phyloP scores from a whole-genome alignment of 1,284 basidiomycete genomes.

The Anthracocystis walkeri region DNA sequence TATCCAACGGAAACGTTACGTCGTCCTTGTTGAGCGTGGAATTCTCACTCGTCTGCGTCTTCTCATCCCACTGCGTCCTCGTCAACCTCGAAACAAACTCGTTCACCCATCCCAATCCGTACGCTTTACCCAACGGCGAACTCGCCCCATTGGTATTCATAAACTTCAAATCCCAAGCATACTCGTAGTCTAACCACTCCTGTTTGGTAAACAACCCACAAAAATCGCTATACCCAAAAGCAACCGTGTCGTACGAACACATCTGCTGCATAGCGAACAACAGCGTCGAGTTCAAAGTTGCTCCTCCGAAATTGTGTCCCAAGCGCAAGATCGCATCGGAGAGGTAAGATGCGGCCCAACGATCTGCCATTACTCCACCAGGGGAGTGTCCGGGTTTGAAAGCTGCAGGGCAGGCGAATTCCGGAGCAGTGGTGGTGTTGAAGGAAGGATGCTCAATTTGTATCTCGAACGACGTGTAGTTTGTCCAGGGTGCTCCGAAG shows the following conservation, averaged over 20 bases:
- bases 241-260: constrained; percentile 76
- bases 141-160: constrained; percentile 81
- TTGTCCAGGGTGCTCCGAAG: constrained; percentile 47
- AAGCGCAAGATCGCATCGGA: constrained; percentile 58
- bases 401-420: constrained; percentile 58
- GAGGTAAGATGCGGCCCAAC: constrained; percentile 64
- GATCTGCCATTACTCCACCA: constrained; percentile 29
- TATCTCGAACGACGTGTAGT: constrained; percentile 58
- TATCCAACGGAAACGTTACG: constrained; percentile 61
- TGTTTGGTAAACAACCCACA: constrained; percentile 88
- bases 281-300: constrained; percentile 43
- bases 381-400: constrained; percentile 16
- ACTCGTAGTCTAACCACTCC: constrained; percentile 90
- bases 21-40: constrained; percentile 57
- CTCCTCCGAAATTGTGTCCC: constrained; percentile 46
- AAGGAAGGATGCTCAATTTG: constrained; percentile 63
- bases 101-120: constrained; percentile 83
- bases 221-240: constrained; percentile 88
- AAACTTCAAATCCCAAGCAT: constrained; percentile 72
- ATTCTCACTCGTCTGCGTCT: constrained; percentile 64
- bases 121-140: constrained; percentile 80
- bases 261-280: constrained; percentile 64
- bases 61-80: constrained; percentile 34
- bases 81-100: constrained; percentile 65
- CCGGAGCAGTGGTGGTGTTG: constrained; percentile 66